Base-by-base conservation (phyloP, 2,329 filamentous ascomycete species). In the Achaetomium macrosporum region DNA sequence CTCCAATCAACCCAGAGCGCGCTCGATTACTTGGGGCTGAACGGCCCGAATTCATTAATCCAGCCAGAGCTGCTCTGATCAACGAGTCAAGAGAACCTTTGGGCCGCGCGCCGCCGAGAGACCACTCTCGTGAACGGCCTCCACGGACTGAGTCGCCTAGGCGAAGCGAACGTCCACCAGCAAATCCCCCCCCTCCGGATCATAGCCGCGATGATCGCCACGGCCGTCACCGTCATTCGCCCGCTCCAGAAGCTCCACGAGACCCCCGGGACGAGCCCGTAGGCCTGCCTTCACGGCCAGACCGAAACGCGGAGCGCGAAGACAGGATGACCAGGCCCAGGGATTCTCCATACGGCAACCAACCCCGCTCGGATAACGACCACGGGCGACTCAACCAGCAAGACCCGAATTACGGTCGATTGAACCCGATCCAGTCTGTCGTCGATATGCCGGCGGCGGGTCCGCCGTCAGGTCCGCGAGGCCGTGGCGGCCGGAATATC, bases 351-450 rank as follows among this genome's bases (percentile, higher is more conserved):
- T 45, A 51, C 40, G 47, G 29, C 17, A 68, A 61, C 39, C 70
- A 64, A 33, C 55, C 66, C 42, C 71, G 72, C 37, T 64, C 67
- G 2, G 80, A 83, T 30, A 59, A 69, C 3, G 78, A 82, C 42
- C 75, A 79, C 59, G 72, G 73, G 36, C 71, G 76, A 57, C 60
- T 75, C 17, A 72, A 70, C 50, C 76, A 79, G 55, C 76, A 82
- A 58, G 82, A 85, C 64, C 77, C 79, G 15, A 82, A 79, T 51
- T 84, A 84, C 60, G 82, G 82, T 29, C 78, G 82, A 2, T 71
- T 85, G 44, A 84, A 81, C 56, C 69, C 76, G 2, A 73, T 77
- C 46, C 71, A 75, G 45, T 71, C 72, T 20, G 66, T 73, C 31
- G 61, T 63, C 29, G 73, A 66, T 66, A 71, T 77, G 39, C 81